Evolutionary conservation across 768 basidiomycete genomes (phyloP), one percentile per base, ranked within the genome.

Genomic region (Boletus pseudo-olivaceus): DNA sequence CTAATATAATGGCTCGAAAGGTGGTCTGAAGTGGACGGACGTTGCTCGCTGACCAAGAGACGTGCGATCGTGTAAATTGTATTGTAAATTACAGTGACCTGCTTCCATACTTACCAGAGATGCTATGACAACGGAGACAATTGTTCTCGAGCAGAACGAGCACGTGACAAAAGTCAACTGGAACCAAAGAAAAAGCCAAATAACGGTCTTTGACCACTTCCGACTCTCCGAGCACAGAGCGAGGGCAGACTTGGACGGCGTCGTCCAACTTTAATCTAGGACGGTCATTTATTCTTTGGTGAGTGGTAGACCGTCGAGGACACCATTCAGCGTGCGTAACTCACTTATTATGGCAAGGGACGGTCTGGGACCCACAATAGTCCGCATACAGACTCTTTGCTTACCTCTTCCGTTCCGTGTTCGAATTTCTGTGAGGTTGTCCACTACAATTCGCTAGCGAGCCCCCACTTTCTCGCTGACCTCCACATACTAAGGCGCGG

Each of bases 361-460:
- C 62, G 55, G 63, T 60, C 59, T 68, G 70, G 82, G 82, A 83
- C 81, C 78, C 75, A 82, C 79, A 81, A 61, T 54, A 66, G 73
- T 74, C 76, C 73, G 77, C 74, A 79, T 51, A 73, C 67, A 62
- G 65, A 64, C 33, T 64, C 23, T 71, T 70, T 26, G 70, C 72
- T 72, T 74, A 61, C 70, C 68, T 70, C 72, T 64, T 64, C 68
- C 68, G 75, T 76, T 71, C 72, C 72, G 30, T 64, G 77, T 77
- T 70, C 60, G 66, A 59, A 56, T 66, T 63, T 62, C 62, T 59
- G 59, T 66, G 64, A 66, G 61, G 50, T 23, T n/a, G 49, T 41
- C 38, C 37, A 44, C 29, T 38, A 44, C 33, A 49, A 47, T 33
- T 41, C 34, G 33, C 51, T 23, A n/a, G 35, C 20, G 47, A 42